These are phyloP conservation scores for Neocucurbitaria cava DNA, from an alignment of 2,329 filamentous ascomycete genomes.

Conservation along the genomic window DNA sequence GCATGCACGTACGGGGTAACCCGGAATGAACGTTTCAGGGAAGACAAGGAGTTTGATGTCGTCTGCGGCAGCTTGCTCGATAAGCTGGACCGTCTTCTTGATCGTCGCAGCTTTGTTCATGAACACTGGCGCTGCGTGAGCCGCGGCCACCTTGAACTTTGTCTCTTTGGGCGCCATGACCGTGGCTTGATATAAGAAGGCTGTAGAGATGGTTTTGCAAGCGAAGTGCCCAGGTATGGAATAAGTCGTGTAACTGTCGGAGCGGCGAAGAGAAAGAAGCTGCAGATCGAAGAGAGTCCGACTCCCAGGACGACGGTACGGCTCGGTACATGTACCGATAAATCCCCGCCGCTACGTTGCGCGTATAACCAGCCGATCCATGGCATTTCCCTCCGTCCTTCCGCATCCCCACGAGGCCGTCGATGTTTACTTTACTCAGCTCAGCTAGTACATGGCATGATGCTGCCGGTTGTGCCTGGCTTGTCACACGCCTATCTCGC, in stretches of 20 bases:
- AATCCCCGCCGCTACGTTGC: too few species aligned
- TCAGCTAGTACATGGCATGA: neutral
- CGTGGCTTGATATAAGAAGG: too few species aligned
- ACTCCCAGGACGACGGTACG: neutral
- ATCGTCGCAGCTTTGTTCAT: conserved; percentile 48
- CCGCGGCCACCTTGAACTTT: conserved; percentile 47
- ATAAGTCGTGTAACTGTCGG: neutral
- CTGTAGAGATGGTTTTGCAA: too few species aligned
- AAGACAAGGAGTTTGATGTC: conserved; percentile 45
- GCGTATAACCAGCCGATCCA: neutral
- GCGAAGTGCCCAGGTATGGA: too few species aligned
- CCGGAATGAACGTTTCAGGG: conserved; percentile 48
- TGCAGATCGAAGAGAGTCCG: neutral
- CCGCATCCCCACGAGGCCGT: neutral
- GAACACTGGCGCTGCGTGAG: conserved; percentile 46
- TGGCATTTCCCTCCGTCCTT: neutral
- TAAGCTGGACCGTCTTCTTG: conserved; percentile 40
- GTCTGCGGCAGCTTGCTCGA: conserved; percentile 41
- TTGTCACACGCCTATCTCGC: neutral
- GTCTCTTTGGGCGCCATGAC: conserved; percentile 28
- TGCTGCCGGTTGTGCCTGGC: neutral
- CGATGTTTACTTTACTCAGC: neutral
- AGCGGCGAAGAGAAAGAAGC: neutral
- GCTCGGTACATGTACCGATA: neutral
- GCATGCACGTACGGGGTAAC: conserved; percentile 44